These are phyloP conservation scores for Metschnikowia continentalis DNA, from an alignment of 805 yeast species.

Conservation along the genomic window DNA sequence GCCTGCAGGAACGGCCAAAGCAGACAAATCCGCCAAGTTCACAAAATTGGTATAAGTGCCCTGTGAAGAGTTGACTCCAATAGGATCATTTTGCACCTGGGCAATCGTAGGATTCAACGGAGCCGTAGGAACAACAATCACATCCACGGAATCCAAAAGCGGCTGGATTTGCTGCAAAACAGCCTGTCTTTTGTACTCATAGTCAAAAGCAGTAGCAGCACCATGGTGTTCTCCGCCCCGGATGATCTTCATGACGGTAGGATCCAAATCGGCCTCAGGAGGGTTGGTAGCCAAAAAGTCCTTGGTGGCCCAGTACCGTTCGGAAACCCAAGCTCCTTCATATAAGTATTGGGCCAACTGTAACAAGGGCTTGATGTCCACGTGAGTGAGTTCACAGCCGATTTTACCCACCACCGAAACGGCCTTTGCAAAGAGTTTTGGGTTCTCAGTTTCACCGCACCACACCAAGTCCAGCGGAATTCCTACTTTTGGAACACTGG, in stretches of 20 bases:
- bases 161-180: conserved; percentile 62
- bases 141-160: conserved; percentile 60
- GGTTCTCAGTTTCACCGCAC: conserved; percentile 80
- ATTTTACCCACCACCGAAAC: conserved; percentile 42
- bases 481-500: conserved; percentile 61
- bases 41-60: conserved; percentile 99
- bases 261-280: conserved; percentile 69
- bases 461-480: conserved; percentile 72
- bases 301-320: conserved; percentile 79
- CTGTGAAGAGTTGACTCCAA: conserved; percentile 79
- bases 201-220: conserved; percentile 81
- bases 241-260: conserved; percentile 75
- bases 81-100: conserved; percentile 72
- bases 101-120: conserved; percentile 85
- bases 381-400: conserved; percentile 52
- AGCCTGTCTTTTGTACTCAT: conserved; percentile 81
- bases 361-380: conserved; percentile 72
- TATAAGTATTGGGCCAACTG: conserved; percentile 83
- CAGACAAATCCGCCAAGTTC: conserved; percentile 89
- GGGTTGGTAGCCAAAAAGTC: conserved; percentile 70
- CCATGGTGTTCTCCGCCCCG: conserved; percentile 70
- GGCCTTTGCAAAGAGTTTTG: conserved; percentile 60
- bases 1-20: conserved; percentile 87
- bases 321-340: conserved; percentile 99
- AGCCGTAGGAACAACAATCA: conserved; percentile 85